These are phyloP conservation scores for Populus ilicifolia DNA, from an alignment of 345 rosid genomes.

Conservation along the genomic window DNA sequence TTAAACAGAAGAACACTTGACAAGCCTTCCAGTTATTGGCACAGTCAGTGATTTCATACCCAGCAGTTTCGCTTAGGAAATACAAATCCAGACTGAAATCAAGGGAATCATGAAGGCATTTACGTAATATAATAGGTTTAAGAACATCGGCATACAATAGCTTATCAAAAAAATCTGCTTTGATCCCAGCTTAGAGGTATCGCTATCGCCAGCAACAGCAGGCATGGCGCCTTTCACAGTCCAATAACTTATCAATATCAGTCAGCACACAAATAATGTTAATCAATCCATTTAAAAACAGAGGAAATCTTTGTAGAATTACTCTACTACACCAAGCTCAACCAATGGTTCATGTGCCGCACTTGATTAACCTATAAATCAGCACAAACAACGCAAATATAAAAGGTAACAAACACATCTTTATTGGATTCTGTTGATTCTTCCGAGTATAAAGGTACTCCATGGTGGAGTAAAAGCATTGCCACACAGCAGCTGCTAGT, in stretches of 20 bases:
- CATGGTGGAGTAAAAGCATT: neutral
- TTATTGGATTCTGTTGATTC: slow-evolving; percentile 3
- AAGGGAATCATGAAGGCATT: neutral
- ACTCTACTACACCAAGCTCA: too few species aligned
- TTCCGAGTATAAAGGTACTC: neutral
- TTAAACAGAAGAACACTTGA: neutral
- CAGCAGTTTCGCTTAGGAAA: neutral
- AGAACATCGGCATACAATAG: neutral
- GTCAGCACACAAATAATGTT: too few species aligned
- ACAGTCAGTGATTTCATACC: neutral
- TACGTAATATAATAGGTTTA: neutral
- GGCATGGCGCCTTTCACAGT: too few species aligned
- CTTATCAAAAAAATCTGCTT: too few species aligned
- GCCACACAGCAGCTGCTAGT: neutral
- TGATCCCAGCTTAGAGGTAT: too few species aligned
- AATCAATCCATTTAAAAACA: too few species aligned
- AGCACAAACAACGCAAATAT: neutral
- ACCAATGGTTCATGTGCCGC: neutral
- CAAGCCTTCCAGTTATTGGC: neutral
- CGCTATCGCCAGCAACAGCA: too few species aligned
- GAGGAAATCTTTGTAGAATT: too few species aligned
- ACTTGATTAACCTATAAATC: neutral
- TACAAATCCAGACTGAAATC: neutral
- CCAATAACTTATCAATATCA: too few species aligned
- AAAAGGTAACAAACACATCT: slow-evolving; percentile 1